Evolutionary conservation across 2,329 filamentous ascomycete species (phyloP), one percentile per base, ranked within the genome.

Genomic region (Epichloe sp.): DNA sequence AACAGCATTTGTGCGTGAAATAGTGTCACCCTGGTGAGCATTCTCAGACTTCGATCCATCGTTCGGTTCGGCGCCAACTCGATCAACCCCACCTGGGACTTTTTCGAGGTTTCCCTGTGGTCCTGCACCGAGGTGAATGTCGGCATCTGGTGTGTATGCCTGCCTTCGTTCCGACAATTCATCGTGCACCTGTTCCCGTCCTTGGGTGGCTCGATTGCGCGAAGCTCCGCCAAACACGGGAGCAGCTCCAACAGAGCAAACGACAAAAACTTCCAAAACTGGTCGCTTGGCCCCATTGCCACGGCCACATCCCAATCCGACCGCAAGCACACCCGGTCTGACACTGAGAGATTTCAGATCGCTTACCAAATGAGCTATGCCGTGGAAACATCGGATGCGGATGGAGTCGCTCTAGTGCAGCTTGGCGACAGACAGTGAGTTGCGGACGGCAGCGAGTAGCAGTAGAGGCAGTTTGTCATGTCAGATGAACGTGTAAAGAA

Each of bases 11-110:
- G 14, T 12, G 10, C 14, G 34, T 11, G 5, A 17, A 5, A 8
- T n/a, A 61, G 59, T 40, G 57, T 60, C 21, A 62, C 60, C 11
- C 48, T 62, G 21, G 42, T 61, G 35, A 62, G 58, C 37, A 57
- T 60, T 12, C 44, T 61, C 3, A 50, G 60, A 8, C 54, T 62
- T 4, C 48, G 53, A 36, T 59, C 55, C 5, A 48, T 61, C 11
- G 54, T 61, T 10, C 49, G 49, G 4, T 60, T 59, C 26, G 55
- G 55, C 1, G 38, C 53, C 15, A 49, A 55, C 31, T 53, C 58
- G 4, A 49, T 45, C n/a, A 62, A 61, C 47, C 58, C 57, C 4
- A 59, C 57, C 11, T 61, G 58, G 58, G 56, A 60, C 26, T 59
- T 56, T 6, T 56, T 56, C 44, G 55, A 55, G 17, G 51, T 60